Conservation (phyloP, 2,329 filamentous ascomycete genomes). For the Ambrosiella beaveri region DNA sequence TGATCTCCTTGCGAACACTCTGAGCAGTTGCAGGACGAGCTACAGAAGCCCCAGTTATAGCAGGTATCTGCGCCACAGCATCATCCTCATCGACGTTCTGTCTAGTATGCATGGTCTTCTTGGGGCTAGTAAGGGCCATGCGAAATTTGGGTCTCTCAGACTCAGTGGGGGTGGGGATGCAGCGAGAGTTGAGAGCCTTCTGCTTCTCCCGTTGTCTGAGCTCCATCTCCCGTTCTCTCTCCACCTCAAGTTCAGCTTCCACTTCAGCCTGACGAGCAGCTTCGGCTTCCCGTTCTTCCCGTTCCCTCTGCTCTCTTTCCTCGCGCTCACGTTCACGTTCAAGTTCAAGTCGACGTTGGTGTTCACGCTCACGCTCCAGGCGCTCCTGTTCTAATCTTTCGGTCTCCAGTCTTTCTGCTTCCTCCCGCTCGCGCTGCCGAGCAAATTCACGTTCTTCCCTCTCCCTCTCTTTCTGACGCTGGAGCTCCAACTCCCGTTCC, state of each 20-base stretch:
- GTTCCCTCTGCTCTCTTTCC: not conserved
- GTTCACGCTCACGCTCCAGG: not conserved
- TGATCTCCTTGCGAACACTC: conserved; percentile 27
- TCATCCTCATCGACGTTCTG: conserved; percentile 28
- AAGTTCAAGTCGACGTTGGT: not conserved
- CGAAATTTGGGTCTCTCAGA: conserved; percentile 9
- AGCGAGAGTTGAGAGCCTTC: not conserved
- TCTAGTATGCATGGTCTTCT: conserved; percentile 25
- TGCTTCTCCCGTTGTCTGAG: conserved; percentile 4
- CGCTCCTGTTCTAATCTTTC: not conserved
- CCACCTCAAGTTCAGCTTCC: conserved; percentile 5
- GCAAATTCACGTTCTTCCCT: conserved; percentile 11
- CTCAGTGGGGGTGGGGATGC: not conserved
- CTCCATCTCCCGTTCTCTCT: conserved; percentile 1
- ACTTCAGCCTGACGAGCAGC: not conserved
- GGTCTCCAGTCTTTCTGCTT: not conserved
- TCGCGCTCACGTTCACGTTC: conserved; percentile 1
- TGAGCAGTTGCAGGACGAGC: conserved; percentile 9
- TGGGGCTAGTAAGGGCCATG: conserved; percentile 9
- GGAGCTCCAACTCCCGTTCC: conserved; percentile 14
- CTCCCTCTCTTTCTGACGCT: conserved; percentile 15
- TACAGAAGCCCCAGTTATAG: conserved; percentile 35
- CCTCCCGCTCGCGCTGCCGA: not conserved
- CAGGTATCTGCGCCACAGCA: conserved; percentile 37
- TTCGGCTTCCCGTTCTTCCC: not conserved